These are phyloP conservation scores for Coniella vitis DNA, from an alignment of 2,329 filamentous ascomycete genomes.

Conservation along the genomic window DNA sequence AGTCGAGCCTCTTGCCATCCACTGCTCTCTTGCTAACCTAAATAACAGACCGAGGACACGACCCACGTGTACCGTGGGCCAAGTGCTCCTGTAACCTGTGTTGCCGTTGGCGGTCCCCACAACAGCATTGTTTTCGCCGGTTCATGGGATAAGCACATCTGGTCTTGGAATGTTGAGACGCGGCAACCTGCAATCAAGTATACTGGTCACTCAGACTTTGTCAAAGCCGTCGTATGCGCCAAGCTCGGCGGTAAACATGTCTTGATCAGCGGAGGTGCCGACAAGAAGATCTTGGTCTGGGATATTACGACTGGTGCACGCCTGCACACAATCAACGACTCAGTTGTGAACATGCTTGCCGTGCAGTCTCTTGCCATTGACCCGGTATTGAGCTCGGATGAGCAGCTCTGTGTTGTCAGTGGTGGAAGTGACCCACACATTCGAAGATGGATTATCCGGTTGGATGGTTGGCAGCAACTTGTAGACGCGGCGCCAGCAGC, in stretches of 20 bases:
- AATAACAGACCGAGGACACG: constrained; percentile 31
- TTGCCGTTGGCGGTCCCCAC: constrained; percentile 56
- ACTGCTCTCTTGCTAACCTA: neutral
- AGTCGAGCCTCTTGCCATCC: too few species aligned
- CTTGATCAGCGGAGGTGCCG: constrained; percentile 69
- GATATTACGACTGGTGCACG: constrained; percentile 60
- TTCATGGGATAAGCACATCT: constrained; percentile 90
- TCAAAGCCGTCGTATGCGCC: constrained; percentile 68
- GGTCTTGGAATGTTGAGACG: constrained; percentile 69
- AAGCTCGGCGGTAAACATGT: constrained; percentile 53
- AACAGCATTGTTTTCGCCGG: constrained; percentile 68
- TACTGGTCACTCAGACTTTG: constrained; percentile 80
- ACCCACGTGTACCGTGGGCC: constrained; percentile 62
- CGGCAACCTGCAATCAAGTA: constrained; percentile 51
- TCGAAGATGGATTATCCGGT: constrained; percentile 63
- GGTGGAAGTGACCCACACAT: constrained; percentile 77
- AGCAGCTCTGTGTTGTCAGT: constrained; percentile 59
- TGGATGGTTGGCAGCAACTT: constrained; percentile 47
- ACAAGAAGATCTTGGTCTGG: constrained; percentile 81
- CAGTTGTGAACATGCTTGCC: constrained; percentile 62
- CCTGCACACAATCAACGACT: constrained; percentile 72
- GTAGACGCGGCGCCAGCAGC: constrained; percentile 36
- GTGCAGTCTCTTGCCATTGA: constrained; percentile 76
- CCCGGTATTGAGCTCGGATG: constrained; percentile 46
- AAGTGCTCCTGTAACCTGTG: constrained; percentile 69